phyloP scores from a whole-genome alignment of 169 alveolate genomes.

The Amoebophrya sp. region DNA sequence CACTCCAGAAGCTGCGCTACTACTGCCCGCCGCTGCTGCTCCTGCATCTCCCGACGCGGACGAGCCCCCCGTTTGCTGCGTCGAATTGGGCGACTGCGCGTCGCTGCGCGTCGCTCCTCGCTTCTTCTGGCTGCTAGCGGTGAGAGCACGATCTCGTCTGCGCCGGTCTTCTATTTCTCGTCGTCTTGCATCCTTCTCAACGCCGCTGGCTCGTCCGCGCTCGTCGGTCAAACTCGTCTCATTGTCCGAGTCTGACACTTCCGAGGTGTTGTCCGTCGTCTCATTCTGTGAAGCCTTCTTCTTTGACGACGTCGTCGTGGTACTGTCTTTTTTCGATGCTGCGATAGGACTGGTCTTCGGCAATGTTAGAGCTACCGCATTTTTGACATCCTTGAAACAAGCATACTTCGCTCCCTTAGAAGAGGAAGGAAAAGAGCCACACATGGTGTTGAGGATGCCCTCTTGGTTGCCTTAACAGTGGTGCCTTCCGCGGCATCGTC shows the following conservation, averaged over 20 bases:
- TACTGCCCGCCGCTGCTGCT: too few species aligned
- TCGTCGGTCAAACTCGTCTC: not conserved
- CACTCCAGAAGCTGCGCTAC: too few species aligned
- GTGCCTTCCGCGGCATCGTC: too few species aligned
- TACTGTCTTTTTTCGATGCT: too few species aligned
- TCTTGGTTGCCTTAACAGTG: too few species aligned
- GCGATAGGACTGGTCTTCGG: too few species aligned
- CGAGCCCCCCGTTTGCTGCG: not conserved
- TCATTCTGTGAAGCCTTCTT: not conserved
- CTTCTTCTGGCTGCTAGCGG: not conserved
- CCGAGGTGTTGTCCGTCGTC: not conserved
- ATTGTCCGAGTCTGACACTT: not conserved
- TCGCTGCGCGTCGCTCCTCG: not conserved
- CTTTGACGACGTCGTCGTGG: not conserved
- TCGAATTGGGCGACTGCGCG: not conserved
- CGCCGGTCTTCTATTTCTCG: not conserved
- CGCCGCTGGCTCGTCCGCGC: not conserved
- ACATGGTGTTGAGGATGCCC: too few species aligned
- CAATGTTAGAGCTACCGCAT: too few species aligned
- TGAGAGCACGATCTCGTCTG: not conserved
- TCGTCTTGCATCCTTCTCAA: not conserved
- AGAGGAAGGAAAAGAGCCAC: too few species aligned
- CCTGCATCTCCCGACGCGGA: too few species aligned
- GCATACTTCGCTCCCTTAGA: too few species aligned
- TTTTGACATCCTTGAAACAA: too few species aligned